Evolutionary conservation across 768 basidiomycete species (phyloP).

Genomic region (Auricularia sp.): DNA sequence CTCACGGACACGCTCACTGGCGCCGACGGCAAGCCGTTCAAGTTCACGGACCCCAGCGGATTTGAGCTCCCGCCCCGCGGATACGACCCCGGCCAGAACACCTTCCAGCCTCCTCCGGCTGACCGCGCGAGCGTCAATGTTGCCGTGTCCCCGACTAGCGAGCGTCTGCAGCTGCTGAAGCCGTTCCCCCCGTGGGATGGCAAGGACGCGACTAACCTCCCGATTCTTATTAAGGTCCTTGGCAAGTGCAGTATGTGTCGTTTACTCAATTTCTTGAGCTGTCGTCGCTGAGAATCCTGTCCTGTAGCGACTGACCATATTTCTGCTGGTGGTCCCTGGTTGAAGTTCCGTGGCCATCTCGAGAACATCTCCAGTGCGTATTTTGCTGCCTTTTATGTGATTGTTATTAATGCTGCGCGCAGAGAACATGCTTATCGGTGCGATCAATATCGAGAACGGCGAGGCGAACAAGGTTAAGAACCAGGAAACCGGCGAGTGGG

Average conservation of each 20-base stretch:
- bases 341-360: slow-evolving; percentile 98
- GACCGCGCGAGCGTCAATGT: slow-evolving; percentile 80
- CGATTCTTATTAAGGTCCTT: slow-evolving; percentile 94
- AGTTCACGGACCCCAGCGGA: slow-evolving; percentile 87
- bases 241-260: slow-evolving; percentile 75
- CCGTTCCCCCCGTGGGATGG: slow-evolving; percentile 93
- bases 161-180: slow-evolving; percentile 83
- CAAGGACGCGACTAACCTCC: slow-evolving; percentile 79
- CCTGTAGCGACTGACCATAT: slow-evolving; percentile 75
- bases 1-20: slow-evolving; percentile 82
- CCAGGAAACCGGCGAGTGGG: slow-evolving; percentile 79
- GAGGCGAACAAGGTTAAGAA: slow-evolving; percentile 96
- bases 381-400: neutral
- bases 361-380: slow-evolving; percentile 89
- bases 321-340: slow-evolving; percentile 96
- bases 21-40: slow-evolving; percentile 91
- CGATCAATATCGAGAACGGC: slow-evolving; percentile 89
- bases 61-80: slow-evolving; percentile 90
- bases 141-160: slow-evolving; percentile 73
- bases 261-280: slow-evolving; percentile 22
- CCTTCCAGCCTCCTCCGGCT: slow-evolving; percentile 87
- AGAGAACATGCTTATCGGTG: slow-evolving; percentile 97
- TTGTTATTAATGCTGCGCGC: slow-evolving; percentile 5
- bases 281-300: slow-evolving; percentile 5
- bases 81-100: slow-evolving; percentile 94